Conservation (phyloP, 306 rosid genomes). For the Citrullus amarus region DNA sequence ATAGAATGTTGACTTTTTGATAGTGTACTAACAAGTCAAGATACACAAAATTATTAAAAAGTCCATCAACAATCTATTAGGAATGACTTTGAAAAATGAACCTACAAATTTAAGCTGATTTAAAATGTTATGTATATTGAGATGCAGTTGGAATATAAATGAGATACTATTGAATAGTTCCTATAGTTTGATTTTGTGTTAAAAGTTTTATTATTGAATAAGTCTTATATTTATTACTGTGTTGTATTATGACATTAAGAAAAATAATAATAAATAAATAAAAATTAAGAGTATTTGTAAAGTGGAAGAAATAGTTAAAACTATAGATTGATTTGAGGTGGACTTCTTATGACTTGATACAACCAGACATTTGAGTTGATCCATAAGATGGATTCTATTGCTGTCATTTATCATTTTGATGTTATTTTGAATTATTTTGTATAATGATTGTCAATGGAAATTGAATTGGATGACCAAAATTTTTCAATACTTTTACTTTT, state of each 20-base stretch:
- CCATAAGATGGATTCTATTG: background rate
- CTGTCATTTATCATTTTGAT: background rate
- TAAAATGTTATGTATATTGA: no score
- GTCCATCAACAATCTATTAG: no score
- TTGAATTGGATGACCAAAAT: background rate
- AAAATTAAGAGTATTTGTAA: background rate
- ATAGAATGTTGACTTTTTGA: no score
- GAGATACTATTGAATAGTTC: no score
- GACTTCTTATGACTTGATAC: background rate
- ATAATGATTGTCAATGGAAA: background rate
- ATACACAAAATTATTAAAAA: no score
- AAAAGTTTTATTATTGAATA: background rate
- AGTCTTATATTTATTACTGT: background rate
- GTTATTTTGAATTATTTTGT: background rate
- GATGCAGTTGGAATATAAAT: no score
- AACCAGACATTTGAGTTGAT: background rate
- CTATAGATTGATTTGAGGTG: background rate
- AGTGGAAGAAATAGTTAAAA: background rate
- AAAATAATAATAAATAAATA: no score
- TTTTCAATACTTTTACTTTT: background rate
- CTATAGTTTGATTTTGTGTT: no score
- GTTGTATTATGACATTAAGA: background rate
- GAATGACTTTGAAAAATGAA: no score
- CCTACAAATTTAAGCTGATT: no score
- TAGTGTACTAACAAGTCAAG: no score